Evolutionary conservation across 1,284 basidiomycete species (phyloP).

Genomic region (Cutaneotrichosporon sp.): DNA sequence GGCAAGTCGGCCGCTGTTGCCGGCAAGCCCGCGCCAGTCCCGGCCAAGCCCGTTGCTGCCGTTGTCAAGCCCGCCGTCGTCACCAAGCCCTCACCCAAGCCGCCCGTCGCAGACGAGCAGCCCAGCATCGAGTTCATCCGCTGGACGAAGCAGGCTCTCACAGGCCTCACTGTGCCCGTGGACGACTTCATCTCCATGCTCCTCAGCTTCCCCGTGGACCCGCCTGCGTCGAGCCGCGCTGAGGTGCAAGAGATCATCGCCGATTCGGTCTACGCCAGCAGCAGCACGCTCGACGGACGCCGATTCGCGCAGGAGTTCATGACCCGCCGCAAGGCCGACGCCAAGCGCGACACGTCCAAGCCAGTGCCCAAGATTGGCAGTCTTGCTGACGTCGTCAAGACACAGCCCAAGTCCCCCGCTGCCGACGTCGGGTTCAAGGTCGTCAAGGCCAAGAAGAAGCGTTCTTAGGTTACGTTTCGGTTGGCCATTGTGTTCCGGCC

Average conservation of each 20-base stretch:
- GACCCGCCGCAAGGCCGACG: slow-evolving; percentile 75
- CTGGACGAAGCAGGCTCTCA: slow-evolving; percentile 84
- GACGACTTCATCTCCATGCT: slow-evolving; percentile 92
- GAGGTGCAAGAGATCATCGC: slow-evolving; percentile 79
- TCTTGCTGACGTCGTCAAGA: slow-evolving; percentile 65
- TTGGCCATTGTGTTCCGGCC: neutral
- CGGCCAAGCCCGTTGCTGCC: slow-evolving; percentile 26
- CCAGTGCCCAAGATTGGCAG: slow-evolving; percentile 18
- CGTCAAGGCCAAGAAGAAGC: slow-evolving; percentile 84
- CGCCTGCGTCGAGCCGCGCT: slow-evolving; percentile 57
- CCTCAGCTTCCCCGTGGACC: slow-evolving; percentile 82
- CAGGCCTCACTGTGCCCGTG: slow-evolving; percentile 58
- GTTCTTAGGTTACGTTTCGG: slow-evolving; percentile 13
- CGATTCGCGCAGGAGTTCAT: slow-evolving; percentile 91
- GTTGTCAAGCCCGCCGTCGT: slow-evolving; percentile 15
- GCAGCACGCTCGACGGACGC: slow-evolving; percentile 88
- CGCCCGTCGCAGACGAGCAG: slow-evolving; percentile 52
- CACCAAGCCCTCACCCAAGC: slow-evolving; percentile 13
- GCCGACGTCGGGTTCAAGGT: slow-evolving; percentile 84
- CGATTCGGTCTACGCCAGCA: slow-evolving; percentile 87
- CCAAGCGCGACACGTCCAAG: slow-evolving; percentile 29
- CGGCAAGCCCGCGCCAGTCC: slow-evolving; percentile 36
- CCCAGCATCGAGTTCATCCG: slow-evolving; percentile 84
- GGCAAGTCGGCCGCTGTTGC: slow-evolving; percentile 58
- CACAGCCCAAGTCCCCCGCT: slow-evolving; percentile 68